Evolutionary conservation across 2,329 filamentous ascomycete genomes (phyloP), one percentile per base, ranked within the genome.

Genomic region (Penicillium nordicum): DNA sequence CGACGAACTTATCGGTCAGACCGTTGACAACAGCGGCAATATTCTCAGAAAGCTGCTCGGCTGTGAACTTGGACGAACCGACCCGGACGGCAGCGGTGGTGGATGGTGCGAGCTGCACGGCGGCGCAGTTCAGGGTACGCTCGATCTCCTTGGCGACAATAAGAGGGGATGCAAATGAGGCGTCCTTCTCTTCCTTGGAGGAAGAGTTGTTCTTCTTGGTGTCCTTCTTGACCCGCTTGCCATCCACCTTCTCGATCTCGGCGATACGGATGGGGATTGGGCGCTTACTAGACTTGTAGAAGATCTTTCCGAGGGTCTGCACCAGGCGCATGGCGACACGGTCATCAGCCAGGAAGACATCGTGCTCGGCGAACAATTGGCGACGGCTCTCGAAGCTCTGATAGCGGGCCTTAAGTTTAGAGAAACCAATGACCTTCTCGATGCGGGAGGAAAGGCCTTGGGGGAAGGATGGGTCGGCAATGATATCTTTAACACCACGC

Each of bases 341-440:
- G 70, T 96, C 90, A 73, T 99, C 94, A 50, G 89, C 93, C 55
- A 99, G 82, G 79, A 99, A 97, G 55, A 97, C 79, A 72, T 97
- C 94, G 75, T 97, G 91, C 74, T 96, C 90, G 43, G 85, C 80
- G 60, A 88, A 84, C 36, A 99, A 83, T 74, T 94, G 90, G 62
- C 94, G 83, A 75, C 90, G 87, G 51, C 85, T 86, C 79, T 99
- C 94, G 76, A 90, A 99, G 59, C 89, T 85, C 79, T 89, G 87
- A 82, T 89, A 97, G 79, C 94, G 93, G 66, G 87, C 83, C 78
- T 93, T 93, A 66, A 99, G 81, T 76, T 97, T 96, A 67, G 83
- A 82, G 63, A 92, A 79, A 67, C 92, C 91, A 67, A 97, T 88
- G 44, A 99, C 84, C 63, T 86, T 83, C 50, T 85, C 87, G 69